phyloP scores from a whole-genome alignment of 2,329 filamentous ascomycete genomes.

The Lojkania enalia region DNA sequence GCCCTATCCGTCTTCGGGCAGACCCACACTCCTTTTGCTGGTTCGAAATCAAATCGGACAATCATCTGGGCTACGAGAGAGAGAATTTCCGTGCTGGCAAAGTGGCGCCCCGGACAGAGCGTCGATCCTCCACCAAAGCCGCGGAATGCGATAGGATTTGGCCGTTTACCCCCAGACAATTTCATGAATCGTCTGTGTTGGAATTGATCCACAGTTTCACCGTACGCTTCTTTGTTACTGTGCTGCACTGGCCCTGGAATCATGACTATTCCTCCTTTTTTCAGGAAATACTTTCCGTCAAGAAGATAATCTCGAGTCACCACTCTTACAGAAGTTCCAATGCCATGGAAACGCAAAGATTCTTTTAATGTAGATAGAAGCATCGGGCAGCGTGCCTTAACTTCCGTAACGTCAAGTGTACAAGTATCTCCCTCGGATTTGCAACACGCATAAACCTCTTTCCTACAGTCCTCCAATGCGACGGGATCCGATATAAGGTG shows the following conservation, averaged over 20 bases:
- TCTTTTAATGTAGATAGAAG: constrained; percentile 48
- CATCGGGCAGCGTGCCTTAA: constrained; percentile 45
- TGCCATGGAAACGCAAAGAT: constrained; percentile 40
- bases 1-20: constrained; percentile 17
- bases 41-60: constrained; percentile 29
- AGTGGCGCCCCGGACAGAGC: constrained; percentile 39
- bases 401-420: constrained; percentile 21
- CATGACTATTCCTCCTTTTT: constrained; percentile 32
- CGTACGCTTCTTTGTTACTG: constrained; percentile 26
- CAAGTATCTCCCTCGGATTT: constrained; percentile 14
- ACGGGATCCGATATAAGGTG: constrained; percentile 37
- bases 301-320: constrained; percentile 40
- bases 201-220: constrained; percentile 27
- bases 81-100: constrained; percentile 34
- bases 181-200: constrained; percentile 33
- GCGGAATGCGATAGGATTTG: constrained; percentile 24
- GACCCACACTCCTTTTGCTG: constrained; percentile 17
- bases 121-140: constrained; percentile 33
- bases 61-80: constrained; percentile 30
- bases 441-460: constrained; percentile 35
- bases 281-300: constrained; percentile 34
- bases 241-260: constrained; percentile 33
- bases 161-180: constrained; percentile 4
- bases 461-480: constrained; percentile 34
- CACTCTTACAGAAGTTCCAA: constrained; percentile 37